These are phyloP conservation scores for Trichophyton benhamiae DNA, from an alignment of 2,329 filamentous ascomycete genomes.

Conservation along the genomic window DNA sequence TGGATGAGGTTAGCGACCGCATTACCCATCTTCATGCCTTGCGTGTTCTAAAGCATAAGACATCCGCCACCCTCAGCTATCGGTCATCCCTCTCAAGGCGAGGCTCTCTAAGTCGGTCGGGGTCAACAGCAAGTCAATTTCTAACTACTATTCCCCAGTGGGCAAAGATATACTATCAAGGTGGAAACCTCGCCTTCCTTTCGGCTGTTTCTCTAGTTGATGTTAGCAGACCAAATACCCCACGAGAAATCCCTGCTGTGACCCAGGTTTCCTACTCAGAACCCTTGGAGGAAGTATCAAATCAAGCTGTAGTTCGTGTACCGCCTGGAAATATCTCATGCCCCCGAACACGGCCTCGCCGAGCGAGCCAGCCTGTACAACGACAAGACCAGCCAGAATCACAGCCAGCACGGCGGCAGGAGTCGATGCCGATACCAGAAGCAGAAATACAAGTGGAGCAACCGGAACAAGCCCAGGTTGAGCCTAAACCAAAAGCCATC, in stretches of 20 bases:
- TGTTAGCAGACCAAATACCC: conserved; percentile 24
- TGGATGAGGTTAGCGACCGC: conserved; percentile 27
- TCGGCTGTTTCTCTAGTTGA: conserved; percentile 32
- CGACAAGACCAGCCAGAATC: background rate
- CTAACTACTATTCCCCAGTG: conserved; percentile 37
- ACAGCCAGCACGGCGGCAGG: background rate
- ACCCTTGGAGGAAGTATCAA: conserved; percentile 19
- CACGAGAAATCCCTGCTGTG: conserved; percentile 35
- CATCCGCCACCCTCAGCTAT: conserved; percentile 28
- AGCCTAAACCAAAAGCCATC: conserved; percentile 2
- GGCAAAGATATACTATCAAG: conserved; percentile 56
- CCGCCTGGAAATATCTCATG: conserved; percentile 20
- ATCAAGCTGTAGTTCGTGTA: conserved; percentile 21
- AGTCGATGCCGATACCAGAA: background rate
- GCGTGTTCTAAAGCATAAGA: conserved; percentile 18
- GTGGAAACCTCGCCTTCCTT: conserved; percentile 44
- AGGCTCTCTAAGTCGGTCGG: conserved; percentile 25
- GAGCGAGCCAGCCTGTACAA: conserved; percentile 10
- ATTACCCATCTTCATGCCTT: conserved; percentile 24
- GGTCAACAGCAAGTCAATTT: conserved; percentile 36
- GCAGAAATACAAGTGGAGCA: background rate
- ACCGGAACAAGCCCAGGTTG: conserved; percentile 8
- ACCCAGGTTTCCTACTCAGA: conserved; percentile 14
- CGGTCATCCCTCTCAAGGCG: conserved; percentile 32
- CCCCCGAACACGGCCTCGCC: conserved; percentile 18